Base-by-base conservation (phyloP, 306 rosid species). In the Casuarina equisetifolia region DNA sequence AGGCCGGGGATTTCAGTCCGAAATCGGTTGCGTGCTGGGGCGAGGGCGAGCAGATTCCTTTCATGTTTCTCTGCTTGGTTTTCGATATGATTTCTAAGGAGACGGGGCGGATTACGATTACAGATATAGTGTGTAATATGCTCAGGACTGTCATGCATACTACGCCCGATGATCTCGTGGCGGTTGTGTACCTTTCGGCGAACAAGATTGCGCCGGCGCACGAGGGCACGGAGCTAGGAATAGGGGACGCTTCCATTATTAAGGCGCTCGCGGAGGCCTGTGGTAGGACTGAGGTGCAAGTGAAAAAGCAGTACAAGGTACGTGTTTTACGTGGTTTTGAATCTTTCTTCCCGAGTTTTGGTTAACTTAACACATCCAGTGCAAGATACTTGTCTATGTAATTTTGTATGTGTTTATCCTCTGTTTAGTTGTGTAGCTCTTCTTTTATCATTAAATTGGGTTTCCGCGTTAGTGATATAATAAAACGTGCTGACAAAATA, bases 231-330 rank as follows among this genome's bases (percentile, higher is more conserved):
- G 99, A 95, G 82, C 82, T 95, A 77, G 98, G 98, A 55, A 83
- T 95, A 3, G 98, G 98, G 9, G 98, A 95, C 9, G 85, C 96
- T 71, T 91, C 97, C 4, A 91, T 95, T 16, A 81, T 87, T 45
- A 95, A 85, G 88, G 97, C 97, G 8, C 97, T 95, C 2, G 91
- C 97, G 0, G 93, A 89, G 81, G 97, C 93, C 0, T 92, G 84
- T 78, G 97, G 96, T 76, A 86, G 90, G 74, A 89, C 88, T 11
- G 97, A 92, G 54, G 32, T 69, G 0, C 86, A 86, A 80, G 87
- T 95, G 39, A 95, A 87, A 87, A 84, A 74, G 74, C 92, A 85
- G 73, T 87, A 94, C 74, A 82, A 89, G 96, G 98, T 88, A 77
- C 38, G 52, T 64, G 66, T 58, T 59, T 12, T 32, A 38, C 48